Evolutionary conservation across 2,329 filamentous ascomycete species (phyloP).

Genomic region (Ploettnerulaceae sp.): DNA sequence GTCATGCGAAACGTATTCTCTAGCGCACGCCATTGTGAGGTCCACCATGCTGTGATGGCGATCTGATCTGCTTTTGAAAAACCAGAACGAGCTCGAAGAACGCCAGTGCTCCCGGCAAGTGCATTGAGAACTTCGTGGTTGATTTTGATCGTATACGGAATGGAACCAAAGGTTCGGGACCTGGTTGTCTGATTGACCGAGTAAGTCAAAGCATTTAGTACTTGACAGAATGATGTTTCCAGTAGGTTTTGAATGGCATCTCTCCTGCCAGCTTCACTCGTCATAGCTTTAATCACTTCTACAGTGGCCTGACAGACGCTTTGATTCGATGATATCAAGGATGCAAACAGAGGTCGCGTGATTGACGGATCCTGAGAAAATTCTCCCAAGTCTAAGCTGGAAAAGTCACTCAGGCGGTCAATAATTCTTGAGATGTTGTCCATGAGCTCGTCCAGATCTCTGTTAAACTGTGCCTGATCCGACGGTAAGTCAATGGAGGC

Average conservation of each 20-base stretch:
- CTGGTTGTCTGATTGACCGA: constrained; percentile 41
- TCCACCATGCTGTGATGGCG: constrained; percentile 67
- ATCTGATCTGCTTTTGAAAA: constrained; percentile 36
- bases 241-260: constrained; percentile 47
- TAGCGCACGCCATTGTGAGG: constrained; percentile 74
- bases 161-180: constrained; percentile 50
- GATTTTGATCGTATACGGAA: constrained; percentile 52
- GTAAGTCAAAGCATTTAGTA: constrained; percentile 42
- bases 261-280: constrained; percentile 54
- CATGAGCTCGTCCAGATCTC: constrained; percentile 58
- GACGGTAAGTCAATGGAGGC: constrained; percentile 38
- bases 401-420: constrained; percentile 73
- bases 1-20: constrained; percentile 78
- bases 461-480: constrained; percentile 71
- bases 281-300: constrained; percentile 78
- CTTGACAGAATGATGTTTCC: constrained; percentile 40
- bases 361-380: constrained; percentile 65
- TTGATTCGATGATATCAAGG: constrained; percentile 76
- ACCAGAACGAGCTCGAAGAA: constrained; percentile 34
- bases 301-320: constrained; percentile 75
- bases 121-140: constrained; percentile 52
- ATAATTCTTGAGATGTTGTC: constrained; percentile 67
- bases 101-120: constrained; percentile 53
- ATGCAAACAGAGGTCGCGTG: constrained; percentile 69
- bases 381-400: constrained; percentile 59